These are phyloP conservation scores for Melanomma pulvis-pyrius DNA, from an alignment of 495 filamentous ascomycete genomes.

Conservation along the genomic window DNA sequence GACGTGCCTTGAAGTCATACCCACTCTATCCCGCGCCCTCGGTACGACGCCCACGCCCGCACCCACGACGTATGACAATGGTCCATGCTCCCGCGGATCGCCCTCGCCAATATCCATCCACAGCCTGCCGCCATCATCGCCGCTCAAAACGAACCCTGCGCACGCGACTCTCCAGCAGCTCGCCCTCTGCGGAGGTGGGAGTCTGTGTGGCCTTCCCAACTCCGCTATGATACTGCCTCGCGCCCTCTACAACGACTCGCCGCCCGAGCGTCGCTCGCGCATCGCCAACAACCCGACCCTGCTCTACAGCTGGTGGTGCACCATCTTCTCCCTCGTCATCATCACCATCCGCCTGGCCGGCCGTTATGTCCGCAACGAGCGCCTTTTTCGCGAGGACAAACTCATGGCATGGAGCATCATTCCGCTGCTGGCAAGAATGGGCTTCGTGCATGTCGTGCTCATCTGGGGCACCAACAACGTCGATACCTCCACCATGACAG, in stretches of 20 bases:
- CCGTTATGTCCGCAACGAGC: constrained; percentile 78
- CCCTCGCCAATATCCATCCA: constrained; percentile 3
- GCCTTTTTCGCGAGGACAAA: constrained; percentile 84
- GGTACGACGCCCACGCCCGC: constrained; percentile 15
- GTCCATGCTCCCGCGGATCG: constrained; percentile 29
- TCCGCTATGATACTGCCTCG: constrained; percentile 31
- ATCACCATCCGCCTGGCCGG: constrained; percentile 77
- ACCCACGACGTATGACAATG: constrained; percentile 21
- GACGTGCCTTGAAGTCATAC: constrained; percentile 21
- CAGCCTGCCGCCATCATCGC: background rate
- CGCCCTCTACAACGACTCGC: constrained; percentile 24
- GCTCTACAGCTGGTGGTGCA: constrained; percentile 94
- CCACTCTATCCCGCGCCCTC: constrained; percentile 30
- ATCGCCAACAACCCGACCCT: constrained; percentile 48
- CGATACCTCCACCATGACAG: constrained; percentile 51
- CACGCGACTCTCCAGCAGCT: constrained; percentile 32
- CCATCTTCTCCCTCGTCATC: constrained; percentile 75
- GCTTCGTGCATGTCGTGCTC: constrained; percentile 80
- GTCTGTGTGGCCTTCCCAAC: constrained; percentile 13
- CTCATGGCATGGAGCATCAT: constrained; percentile 78
- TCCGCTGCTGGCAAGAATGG: constrained; percentile 81
- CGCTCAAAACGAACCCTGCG: constrained; percentile 6
- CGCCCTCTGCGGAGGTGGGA: constrained; percentile 40
- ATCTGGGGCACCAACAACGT: constrained; percentile 87
- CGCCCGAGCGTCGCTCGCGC: constrained; percentile 32